These are phyloP conservation scores for Gardenia jasminoides DNA, from an alignment of 257 asterid genomes.

Conservation along the genomic window DNA sequence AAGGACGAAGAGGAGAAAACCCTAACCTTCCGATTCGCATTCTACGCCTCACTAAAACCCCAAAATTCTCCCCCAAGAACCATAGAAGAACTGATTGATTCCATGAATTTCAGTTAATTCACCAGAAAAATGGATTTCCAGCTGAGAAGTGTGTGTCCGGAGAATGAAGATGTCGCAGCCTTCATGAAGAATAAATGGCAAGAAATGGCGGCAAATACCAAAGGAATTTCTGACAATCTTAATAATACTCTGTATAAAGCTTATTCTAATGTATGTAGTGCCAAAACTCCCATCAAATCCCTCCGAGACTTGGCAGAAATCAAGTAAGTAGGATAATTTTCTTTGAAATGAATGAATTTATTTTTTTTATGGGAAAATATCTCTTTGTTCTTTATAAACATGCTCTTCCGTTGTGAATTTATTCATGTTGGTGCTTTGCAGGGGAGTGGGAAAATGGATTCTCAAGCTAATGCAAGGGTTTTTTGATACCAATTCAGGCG, in stretches of 20 bases:
- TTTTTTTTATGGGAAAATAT: background rate
- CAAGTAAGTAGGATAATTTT: slow-evolving; percentile 52
- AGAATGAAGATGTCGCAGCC: slow-evolving; percentile 66
- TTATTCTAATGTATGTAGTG: slow-evolving; percentile 60
- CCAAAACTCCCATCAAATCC: slow-evolving; percentile 53
- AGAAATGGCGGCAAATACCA: slow-evolving; percentile 61
- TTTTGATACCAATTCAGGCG: slow-evolving; percentile 46
- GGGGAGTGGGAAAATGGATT: slow-evolving; percentile 97
- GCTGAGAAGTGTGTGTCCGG: slow-evolving; percentile 49
- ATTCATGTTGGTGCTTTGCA: slow-evolving; percentile 18
- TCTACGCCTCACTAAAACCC: background rate
- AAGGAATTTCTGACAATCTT: slow-evolving; percentile 80
- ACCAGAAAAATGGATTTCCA: slow-evolving; percentile 40
- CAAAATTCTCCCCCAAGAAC: background rate
- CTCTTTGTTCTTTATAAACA: too few relatives aligned
- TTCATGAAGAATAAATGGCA: slow-evolving; percentile 61
- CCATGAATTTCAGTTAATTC: background rate
- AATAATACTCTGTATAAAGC: slow-evolving; percentile 67
- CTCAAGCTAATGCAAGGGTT: slow-evolving; percentile 78
- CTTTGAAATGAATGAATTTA: background rate
- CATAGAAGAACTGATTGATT: background rate
- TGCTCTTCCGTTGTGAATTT: background rate
- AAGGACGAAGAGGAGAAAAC: background rate
- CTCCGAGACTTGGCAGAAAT: slow-evolving; percentile 68
- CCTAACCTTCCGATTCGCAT: slow-evolving; percentile 1